phyloP scores from a whole-genome alignment of 257 asterid species.

The Hygrophila difformis region DNA sequence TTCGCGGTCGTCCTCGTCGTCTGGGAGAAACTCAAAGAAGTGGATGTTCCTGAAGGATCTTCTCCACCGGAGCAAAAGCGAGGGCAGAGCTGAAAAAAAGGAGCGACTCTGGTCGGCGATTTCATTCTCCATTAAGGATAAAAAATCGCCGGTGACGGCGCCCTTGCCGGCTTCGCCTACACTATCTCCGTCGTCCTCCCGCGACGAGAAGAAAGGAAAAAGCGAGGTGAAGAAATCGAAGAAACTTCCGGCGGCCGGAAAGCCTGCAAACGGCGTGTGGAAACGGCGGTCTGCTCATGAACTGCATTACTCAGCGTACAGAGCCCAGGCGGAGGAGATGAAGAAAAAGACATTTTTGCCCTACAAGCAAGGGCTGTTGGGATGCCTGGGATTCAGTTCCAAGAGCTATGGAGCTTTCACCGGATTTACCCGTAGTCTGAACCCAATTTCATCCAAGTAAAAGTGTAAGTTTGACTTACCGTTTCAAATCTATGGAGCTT shows the following conservation, averaged over 20 bases:
- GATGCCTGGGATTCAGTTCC: constrained; percentile 89
- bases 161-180: constrained; percentile 18
- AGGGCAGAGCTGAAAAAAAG: constrained; percentile 35
- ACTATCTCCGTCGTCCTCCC: constrained; percentile 38
- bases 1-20: constrained; percentile 51
- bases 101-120: constrained; percentile 52
- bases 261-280: constrained; percentile 47
- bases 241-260: constrained; percentile 21
- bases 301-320: constrained; percentile 68
- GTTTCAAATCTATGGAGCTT: too few species aligned
- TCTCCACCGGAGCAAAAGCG: constrained; percentile 49
- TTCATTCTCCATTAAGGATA: constrained; percentile 37
- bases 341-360: constrained; percentile 94
- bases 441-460: constrained; percentile 84
- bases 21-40: constrained; percentile 54
- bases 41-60: constrained; percentile 59
- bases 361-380: constrained; percentile 76
- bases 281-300: constrained; percentile 71
- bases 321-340: constrained; percentile 98
- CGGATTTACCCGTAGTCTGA: constrained; percentile 72
- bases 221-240: constrained; percentile 17
- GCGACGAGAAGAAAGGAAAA: constrained; percentile 31
- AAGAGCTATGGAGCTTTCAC: constrained; percentile 85
- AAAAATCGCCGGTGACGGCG: constrained; percentile 20
- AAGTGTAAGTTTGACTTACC: too few species aligned